Evolutionary conservation across 805 yeast genomes (phyloP), one percentile per base, ranked within the genome.

Genomic region (Wickerhamiella spandovensis): DNA sequence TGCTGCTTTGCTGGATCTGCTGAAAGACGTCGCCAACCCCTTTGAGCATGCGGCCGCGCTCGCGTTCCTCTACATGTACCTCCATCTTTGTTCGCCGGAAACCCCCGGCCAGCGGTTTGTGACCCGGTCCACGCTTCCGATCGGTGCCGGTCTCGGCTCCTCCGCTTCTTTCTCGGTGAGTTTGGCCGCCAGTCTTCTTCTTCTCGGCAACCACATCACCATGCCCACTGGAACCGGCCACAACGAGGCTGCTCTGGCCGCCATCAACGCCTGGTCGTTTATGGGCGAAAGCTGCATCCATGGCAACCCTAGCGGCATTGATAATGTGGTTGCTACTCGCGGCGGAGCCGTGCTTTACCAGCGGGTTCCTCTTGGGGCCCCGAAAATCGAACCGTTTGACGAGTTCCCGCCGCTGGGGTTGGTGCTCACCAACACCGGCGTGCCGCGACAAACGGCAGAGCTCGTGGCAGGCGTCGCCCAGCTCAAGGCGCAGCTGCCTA

Each of bases 141-240:
- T 90, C 46, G 97, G 98, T 39, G 97, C 98, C 0, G 98, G 98
- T 0, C 72, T 92, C 46, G 98, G 98, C 0, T 85, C 95, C 1
- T 84, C 95, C 44, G 97, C 97, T 0, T 80, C 95, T 2, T 76
- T 86, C 17, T 78, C 94, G 1, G 97, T 92, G 3, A 81, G 92
- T 60, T 63, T 92, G 37, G 76, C 95, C 0, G 70, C 90, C 15
- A 94, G 92, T 0, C 70, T 90, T 61, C 66, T 77, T 32, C 48
- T 47, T 15, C 61, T 82, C 21, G 84, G 85, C 0, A 76, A 76
- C 2, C 79, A 76, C 54, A 68, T 83, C 17, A 47, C 56, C 2
- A 57, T 60, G 2, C 76, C 82, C 2, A 32, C 63, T 0, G 44
- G 21, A n/a, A 15, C 32, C 5, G 5, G 32, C 32, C 12, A 9